Evolutionary conservation across 2,329 filamentous ascomycete species (phyloP), one percentile per base, ranked within the genome.

Genomic region (Colletotrichum sp.): DNA sequence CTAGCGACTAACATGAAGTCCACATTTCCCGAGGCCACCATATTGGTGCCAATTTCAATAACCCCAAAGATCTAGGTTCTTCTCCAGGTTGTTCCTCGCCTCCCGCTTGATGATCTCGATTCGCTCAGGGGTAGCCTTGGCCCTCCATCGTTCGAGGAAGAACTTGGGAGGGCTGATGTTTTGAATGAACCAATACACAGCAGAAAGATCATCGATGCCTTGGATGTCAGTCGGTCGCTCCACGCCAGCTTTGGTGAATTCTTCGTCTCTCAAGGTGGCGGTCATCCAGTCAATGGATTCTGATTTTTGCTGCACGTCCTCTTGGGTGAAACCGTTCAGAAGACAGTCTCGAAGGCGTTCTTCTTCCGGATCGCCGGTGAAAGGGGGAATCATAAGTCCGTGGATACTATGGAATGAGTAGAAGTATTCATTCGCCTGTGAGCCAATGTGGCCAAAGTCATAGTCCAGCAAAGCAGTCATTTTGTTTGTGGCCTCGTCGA

Each of bases 1-100:
- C 3, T 52, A 1, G 0, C n/a, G 5, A 1, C n/a, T 8, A 52
- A 21, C 44, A 13, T 21, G 10, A 52, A 21, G 44, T 0, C 2
- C n/a, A 13, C 0, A 21, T 21, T 10, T 21, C 6, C n/a, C 2
- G n/a, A 52, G 0, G n/a, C n/a, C 8, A 52, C 0, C 10, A 21
- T 21, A 21, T 4, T 5, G n/a, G 10, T 49, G 5, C 10, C 2
- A 1, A 2, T 1, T 13, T 52, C 3, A 13, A 18, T 24, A 52
- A 3, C n/a, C 44, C 44, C 44, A 52, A 1, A 52, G 10, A 8
- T 21, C n/a, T 0, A 52, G 44, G 10, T 24, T 52, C 44, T 21
- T 52, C 44, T 21, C 44, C 6, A 52, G 12, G 10, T 24, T 52
- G 2, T 24, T 52, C 2, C n/a, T 2, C 0, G 44, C 44, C 10